phyloP scores from a whole-genome alignment of 306 rosid genomes.

The Glycyrrhiza uralensis region DNA sequence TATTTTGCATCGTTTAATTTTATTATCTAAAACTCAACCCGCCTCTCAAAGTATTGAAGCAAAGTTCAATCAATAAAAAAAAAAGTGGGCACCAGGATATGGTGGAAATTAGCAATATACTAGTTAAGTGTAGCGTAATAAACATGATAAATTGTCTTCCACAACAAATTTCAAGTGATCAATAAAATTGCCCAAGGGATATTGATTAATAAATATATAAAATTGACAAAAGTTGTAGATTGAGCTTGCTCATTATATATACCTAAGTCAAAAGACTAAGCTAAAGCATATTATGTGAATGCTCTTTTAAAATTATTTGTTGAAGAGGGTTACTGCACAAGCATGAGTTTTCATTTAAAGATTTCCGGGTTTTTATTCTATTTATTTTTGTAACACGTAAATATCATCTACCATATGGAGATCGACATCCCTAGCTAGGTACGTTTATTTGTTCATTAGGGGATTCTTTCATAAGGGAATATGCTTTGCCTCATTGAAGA shows the following conservation, averaged over 20 bases:
- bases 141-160: slow-evolving; percentile 22
- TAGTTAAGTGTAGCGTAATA: background rate
- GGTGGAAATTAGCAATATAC: slow-evolving; percentile 3
- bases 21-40: background rate
- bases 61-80: slow-evolving; percentile 1
- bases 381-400: background rate
- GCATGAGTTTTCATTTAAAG: background rate
- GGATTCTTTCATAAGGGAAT: background rate
- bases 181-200: background rate
- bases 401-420: background rate
- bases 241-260: background rate
- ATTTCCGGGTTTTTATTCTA: background rate
- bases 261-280: background rate
- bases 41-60: background rate
- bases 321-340: background rate
- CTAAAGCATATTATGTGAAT: background rate
- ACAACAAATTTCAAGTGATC: background rate
- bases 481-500: background rate
- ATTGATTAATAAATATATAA: background rate
- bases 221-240: background rate
- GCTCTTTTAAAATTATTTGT: background rate
- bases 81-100: background rate
- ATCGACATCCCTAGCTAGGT: no score
- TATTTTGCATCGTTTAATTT: background rate
- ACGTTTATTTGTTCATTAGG: background rate